Evolutionary conservation across 2,329 filamentous ascomycete genomes (phyloP).

Genomic region (Hymenoscyphus fructigenus): DNA sequence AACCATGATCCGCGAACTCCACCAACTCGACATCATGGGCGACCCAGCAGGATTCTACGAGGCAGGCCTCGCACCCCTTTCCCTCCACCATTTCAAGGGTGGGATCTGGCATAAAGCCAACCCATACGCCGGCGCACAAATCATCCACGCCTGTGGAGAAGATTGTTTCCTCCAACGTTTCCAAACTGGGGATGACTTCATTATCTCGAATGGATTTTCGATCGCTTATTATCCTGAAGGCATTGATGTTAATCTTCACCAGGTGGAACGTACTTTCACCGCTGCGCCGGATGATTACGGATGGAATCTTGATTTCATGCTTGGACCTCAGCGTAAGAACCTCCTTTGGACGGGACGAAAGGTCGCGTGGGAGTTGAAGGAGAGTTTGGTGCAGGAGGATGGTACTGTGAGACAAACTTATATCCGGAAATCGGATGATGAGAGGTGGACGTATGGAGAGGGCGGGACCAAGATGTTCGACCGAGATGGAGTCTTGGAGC

Average conservation of each 20-base stretch:
- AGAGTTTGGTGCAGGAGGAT: slow-evolving; percentile 48
- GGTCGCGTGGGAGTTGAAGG: slow-evolving; percentile 54
- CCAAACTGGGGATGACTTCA: slow-evolving; percentile 33
- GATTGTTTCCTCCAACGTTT: slow-evolving; percentile 36
- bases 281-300: slow-evolving; percentile 33
- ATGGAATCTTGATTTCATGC: slow-evolving; percentile 46
- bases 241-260: slow-evolving; percentile 34
- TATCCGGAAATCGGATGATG: slow-evolving; percentile 51
- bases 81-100: slow-evolving; percentile 41
- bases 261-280: slow-evolving; percentile 34
- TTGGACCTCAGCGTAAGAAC: slow-evolving; percentile 49
- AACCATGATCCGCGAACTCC: slow-evolving; percentile 32
- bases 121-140: slow-evolving; percentile 30
- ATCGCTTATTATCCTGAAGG: slow-evolving; percentile 34
- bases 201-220: slow-evolving; percentile 35
- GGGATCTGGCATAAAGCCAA: slow-evolving; percentile 51
- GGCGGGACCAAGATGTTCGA: slow-evolving; percentile 49
- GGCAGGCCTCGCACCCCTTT: slow-evolving; percentile 30
- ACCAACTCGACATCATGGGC: slow-evolving; percentile 35
- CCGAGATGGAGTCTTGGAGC: slow-evolving; percentile 55
- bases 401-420: slow-evolving; percentile 54
- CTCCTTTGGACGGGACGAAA: slow-evolving; percentile 51
- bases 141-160: slow-evolving; percentile 35
- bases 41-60: slow-evolving; percentile 37
- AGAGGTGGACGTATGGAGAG: slow-evolving; percentile 48